Percentiles rank a stretch among this genome's conserved stretches.
These are phyloP conservation scores for Gryganskiella cystojenkinii DNA, from an alignment of 192 early-diverging fungal species.

Conservation along the genomic window DNA sequence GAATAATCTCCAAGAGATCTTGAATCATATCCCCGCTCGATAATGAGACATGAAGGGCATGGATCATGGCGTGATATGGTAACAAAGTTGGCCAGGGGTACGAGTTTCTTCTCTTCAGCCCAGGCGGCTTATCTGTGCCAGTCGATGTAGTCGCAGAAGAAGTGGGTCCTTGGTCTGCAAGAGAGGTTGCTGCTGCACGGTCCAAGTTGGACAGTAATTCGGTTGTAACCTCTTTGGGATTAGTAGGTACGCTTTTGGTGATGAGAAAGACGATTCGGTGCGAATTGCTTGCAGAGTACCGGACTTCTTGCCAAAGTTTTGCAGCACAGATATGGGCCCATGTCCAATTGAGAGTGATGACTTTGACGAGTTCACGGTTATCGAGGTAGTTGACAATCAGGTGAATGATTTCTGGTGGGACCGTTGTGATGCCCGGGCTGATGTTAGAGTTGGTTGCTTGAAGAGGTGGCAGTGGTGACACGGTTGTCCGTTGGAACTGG, in stretches of 20 bases:
- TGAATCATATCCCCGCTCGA: conserved; percentile 39
- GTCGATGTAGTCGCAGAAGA: not conserved
- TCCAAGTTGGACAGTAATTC: not conserved
- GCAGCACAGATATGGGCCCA: conserved; percentile 34
- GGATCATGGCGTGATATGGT: conserved; percentile 46
- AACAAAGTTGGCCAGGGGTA: conserved; percentile 50
- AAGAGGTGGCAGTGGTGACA: no score
- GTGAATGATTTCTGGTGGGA: conserved; percentile 50
- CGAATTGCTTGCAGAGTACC: conserved; percentile 16
- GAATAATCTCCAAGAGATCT: conserved; percentile 36
- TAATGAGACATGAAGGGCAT: conserved; percentile 23
- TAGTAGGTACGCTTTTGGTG: conserved; percentile 31
- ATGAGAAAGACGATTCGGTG: conserved; percentile 44
- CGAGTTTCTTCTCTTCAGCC: conserved; percentile 24
- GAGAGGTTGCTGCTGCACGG: not conserved
- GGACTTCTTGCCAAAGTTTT: conserved; percentile 33
- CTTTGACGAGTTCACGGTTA: conserved; percentile 29
- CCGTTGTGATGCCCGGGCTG: not conserved
- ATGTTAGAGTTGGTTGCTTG: no score
- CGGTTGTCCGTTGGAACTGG: no score
- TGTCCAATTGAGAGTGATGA: conserved; percentile 41
- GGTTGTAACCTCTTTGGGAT: not conserved
- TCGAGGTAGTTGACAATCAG: conserved; percentile 47
- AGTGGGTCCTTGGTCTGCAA: not conserved
- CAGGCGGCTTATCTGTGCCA: not conserved